Percentiles rank a stretch among this genome's conserved stretches.
These are phyloP conservation scores for Trypanosoma scelopori DNA, from an alignment of 208 protist genomes.

Conservation along the genomic window DNA sequence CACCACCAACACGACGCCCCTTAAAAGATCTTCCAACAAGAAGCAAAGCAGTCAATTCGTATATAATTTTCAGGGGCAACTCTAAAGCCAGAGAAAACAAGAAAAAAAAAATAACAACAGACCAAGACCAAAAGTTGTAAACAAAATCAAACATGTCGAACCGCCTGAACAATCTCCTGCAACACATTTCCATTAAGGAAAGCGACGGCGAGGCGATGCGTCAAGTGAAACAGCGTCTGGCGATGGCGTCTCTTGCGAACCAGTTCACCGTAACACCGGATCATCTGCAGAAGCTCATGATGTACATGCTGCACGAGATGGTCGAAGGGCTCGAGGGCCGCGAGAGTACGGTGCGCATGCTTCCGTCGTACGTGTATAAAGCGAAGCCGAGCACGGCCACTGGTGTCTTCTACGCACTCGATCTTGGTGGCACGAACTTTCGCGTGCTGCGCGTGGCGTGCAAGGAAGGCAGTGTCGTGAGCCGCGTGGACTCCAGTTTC, in stretches of 20 bases:
- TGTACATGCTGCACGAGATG: slow-evolving; percentile 88
- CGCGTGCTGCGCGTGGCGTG: slow-evolving; percentile 75
- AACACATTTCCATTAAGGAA: slow-evolving; percentile 67
- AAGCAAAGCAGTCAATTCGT: no score
- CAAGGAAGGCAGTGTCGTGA: slow-evolving; percentile 45
- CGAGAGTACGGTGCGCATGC: slow-evolving; percentile 78
- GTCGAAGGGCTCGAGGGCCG: slow-evolving; percentile 75
- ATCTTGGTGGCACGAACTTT: slow-evolving; percentile 92
- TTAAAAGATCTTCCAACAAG: no score
- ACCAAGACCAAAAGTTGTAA: background rate
- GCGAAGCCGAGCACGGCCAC: slow-evolving; percentile 46
- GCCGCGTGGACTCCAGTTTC: slow-evolving; percentile 48
- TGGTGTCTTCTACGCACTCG: slow-evolving; percentile 86
- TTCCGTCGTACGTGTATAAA: slow-evolving; percentile 85
- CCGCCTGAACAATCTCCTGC: slow-evolving; percentile 76
- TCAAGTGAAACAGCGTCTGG: slow-evolving; percentile 73
- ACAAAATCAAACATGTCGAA: slow-evolving; percentile 44
- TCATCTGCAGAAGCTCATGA: slow-evolving; percentile 62
- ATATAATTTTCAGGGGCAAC: no score
- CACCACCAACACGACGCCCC: no score
- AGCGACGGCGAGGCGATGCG: slow-evolving; percentile 62
- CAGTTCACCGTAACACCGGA: slow-evolving; percentile 63
- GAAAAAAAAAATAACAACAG: slow-evolving; percentile 1
- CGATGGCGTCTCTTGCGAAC: slow-evolving; percentile 58
- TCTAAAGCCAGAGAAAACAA: background rate